A percentile compares a stretch with the other conserved stretches of the same genome.
phyloP scores from a whole-genome alignment of 495 filamentous ascomycete species.

The Amphirosellinia nigrospora region DNA sequence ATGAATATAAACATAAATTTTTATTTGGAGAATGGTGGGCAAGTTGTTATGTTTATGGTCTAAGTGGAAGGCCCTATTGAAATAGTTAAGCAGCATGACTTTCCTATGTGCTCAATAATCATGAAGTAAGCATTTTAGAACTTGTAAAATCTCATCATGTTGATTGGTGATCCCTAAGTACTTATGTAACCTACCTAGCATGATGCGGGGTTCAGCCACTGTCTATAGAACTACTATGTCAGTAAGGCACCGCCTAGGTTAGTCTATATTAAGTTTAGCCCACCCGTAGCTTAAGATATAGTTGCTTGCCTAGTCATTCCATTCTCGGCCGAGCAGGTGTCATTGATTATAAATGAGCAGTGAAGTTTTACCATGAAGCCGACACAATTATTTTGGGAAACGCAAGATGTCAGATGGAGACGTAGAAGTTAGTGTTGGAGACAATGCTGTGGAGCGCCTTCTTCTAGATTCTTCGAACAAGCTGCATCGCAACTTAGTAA shows the following conservation, averaged over 20 bases:
- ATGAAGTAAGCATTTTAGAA: background rate
- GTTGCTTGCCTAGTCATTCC: no score
- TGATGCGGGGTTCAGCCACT: background rate
- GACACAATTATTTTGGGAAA: background rate
- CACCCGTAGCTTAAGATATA: no score
- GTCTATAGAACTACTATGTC: background rate
- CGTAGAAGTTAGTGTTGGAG: background rate
- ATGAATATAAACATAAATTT: background rate
- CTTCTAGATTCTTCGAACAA: constrained; percentile 21
- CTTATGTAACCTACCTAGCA: background rate
- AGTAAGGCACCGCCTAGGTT: no score
- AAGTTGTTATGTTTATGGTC: background rate
- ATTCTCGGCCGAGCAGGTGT: background rate
- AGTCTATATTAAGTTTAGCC: no score
- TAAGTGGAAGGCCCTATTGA: background rate
- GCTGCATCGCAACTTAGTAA: constrained; percentile 11
- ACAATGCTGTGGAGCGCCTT: background rate
- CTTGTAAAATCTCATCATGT: background rate
- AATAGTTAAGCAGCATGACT: background rate
- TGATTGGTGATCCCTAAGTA: background rate
- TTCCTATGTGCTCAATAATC: constrained; percentile 1
- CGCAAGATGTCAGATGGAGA: background rate
- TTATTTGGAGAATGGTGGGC: background rate
- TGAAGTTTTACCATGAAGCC: background rate
- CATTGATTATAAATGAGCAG: background rate